These are phyloP conservation scores for Prunella vulgaris DNA, from an alignment of 257 asterid species.

Conservation along the genomic window DNA sequence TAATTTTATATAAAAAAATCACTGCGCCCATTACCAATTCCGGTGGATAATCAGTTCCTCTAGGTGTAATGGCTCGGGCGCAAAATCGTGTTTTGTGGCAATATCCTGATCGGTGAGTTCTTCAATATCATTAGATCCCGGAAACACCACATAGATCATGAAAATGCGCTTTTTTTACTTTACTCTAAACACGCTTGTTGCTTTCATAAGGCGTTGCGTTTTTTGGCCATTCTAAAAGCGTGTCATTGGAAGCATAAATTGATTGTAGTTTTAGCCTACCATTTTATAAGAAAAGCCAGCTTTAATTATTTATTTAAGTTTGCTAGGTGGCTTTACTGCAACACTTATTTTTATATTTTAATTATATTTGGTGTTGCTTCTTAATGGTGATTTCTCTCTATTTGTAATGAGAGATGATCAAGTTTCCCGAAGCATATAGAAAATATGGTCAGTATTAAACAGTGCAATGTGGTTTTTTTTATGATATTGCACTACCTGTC, in stretches of 20 bases:
- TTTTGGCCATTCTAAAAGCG: neutral
- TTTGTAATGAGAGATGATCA: slow-evolving; percentile 21
- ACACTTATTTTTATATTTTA: too few relatives aligned
- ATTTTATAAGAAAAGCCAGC: neutral
- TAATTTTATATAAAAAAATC: too few relatives aligned
- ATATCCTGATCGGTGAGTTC: slow-evolving; percentile 63
- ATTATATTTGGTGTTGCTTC: slow-evolving; percentile 29
- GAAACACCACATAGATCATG: slow-evolving; percentile 59
- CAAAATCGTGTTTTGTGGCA: slow-evolving; percentile 50
- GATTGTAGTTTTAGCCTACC: neutral
- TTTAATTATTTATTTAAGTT: neutral
- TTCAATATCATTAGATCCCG: slow-evolving; percentile 57
- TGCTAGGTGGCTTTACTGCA: neutral
- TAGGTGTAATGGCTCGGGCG: slow-evolving; percentile 78
- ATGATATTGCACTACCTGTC: slow-evolving; percentile 35
- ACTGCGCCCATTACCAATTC: slow-evolving; percentile 89
- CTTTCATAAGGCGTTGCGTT: slow-evolving; percentile 33
- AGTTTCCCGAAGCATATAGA: slow-evolving; percentile 41
- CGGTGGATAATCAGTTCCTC: slow-evolving; percentile 54
- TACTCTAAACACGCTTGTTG: neutral
- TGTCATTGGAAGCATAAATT: neutral
- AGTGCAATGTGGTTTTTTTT: slow-evolving; percentile 14
- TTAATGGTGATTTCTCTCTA: slow-evolving; percentile 25
- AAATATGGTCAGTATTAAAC: slow-evolving; percentile 27
- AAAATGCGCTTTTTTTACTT: neutral